phyloP scores from a whole-genome alignment of 2,329 filamentous ascomycete species.

The Botryotinia globosa region DNA sequence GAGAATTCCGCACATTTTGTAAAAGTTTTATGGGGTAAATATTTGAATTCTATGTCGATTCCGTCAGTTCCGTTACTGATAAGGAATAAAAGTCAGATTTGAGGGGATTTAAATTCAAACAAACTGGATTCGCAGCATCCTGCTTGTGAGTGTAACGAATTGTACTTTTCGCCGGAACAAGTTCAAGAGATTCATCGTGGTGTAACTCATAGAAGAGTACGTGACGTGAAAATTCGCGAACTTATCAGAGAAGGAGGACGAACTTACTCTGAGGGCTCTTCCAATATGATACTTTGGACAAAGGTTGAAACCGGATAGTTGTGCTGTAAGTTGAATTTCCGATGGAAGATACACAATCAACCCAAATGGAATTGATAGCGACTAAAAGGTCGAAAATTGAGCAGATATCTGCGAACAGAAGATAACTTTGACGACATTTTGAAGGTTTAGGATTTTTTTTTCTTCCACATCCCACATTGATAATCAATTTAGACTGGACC shows the following conservation, averaged over 20 bases:
- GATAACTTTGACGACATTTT: slow-evolving; percentile 18
- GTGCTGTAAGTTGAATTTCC: neutral
- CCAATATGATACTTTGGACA: neutral
- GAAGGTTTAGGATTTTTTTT: slow-evolving; percentile 21
- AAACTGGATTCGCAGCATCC: slow-evolving; percentile 29
- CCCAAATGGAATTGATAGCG: neutral
- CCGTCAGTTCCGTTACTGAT: slow-evolving; percentile 19
- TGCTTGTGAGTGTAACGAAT: slow-evolving; percentile 37
- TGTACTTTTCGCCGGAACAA: slow-evolving; percentile 33
- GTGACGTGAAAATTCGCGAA: neutral
- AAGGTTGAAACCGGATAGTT: neutral
- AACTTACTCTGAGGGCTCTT: neutral
- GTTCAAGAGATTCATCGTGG: neutral
- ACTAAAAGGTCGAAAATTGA: neutral
- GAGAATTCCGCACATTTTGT: slow-evolving; percentile 60
- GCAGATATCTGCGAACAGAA: slow-evolving; percentile 8
- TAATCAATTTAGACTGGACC: neutral
- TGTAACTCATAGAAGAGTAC: neutral
- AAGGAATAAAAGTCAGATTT: neutral
- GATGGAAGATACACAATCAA: neutral
- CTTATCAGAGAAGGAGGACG: neutral
- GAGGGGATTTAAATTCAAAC: slow-evolving; percentile 23
- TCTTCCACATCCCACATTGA: slow-evolving; percentile 11
- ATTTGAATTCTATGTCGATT: slow-evolving; percentile 3
- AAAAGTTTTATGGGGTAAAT: neutral